Evolutionary conservation across 495 filamentous ascomycete species (phyloP), one percentile per base, ranked within the genome.

Genomic region (Penicillium macrosclerotiorum): DNA sequence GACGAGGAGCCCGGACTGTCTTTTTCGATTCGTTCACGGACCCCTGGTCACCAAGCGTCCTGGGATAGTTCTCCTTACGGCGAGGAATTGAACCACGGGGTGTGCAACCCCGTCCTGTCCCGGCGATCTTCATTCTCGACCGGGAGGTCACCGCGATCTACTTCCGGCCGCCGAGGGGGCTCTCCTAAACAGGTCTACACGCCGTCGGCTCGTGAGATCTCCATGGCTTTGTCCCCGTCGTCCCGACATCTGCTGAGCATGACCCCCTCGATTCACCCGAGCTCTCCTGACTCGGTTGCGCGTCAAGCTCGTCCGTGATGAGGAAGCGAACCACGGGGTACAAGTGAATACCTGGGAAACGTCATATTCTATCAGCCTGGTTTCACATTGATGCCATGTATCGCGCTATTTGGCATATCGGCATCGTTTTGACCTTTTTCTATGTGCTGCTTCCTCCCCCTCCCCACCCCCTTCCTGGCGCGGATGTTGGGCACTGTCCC

Each of bases 231-330:
- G 17, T 61, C 66, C 13, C 56, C 64, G 4, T 59, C 62, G 0
- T 59, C 57, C 25, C 58, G 57, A 32, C 51, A 62, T 25, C 36
- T 50, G n/a, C 56, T 68, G 5, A 62, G 49, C 29, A 64, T 68
- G 64, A 68, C 64, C 12, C 52, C 60, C 11, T 48, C 51, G 3
- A 22, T 52, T 5, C 32, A 52, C 18, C 44, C 45, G 30, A 55
- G 31, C 43, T 62, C 54, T 16, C 47, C 56, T 48, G 60, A 65
- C 1, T 13, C 32, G 1, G 16, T 46, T 4, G 26, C 37, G n/a
- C 57, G 42, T 1, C 61, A 54, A 50, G n/a, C 29, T 24, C 44
- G 45, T 17, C 16, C 51, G 13, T 60, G 26, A 59, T 3, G 17
- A 5, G 1, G n/a, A 5, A 36, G 34, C 6, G 19, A n/a, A 0